Conservation (phyloP, 495 filamentous ascomycete species). For the Hypoxylon crocopeplum region DNA sequence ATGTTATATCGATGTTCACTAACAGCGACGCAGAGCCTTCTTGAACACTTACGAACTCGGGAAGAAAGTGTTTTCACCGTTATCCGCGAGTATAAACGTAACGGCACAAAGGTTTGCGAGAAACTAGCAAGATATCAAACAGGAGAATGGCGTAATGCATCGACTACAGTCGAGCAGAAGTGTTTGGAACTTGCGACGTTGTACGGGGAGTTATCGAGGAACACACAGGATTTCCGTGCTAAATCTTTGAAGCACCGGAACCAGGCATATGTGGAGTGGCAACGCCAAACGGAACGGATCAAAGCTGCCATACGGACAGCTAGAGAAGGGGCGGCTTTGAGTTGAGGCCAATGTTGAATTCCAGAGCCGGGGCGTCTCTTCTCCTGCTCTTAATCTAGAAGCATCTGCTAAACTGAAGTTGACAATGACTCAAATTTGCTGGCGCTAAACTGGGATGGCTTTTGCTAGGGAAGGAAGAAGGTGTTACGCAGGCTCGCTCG, state of each 20-base stretch:
- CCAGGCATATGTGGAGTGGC: constrained; percentile 29
- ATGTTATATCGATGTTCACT: background rate
- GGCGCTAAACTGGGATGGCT: too few relatives aligned
- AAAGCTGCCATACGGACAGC: constrained; percentile 20
- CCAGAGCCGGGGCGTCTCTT: background rate
- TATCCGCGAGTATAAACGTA: constrained; percentile 25
- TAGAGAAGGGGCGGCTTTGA: constrained; percentile 14
- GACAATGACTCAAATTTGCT: too few relatives aligned
- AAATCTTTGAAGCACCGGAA: constrained; percentile 17
- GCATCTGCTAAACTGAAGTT: background rate
- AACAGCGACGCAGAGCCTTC: constrained; percentile 11
- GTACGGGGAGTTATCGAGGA: constrained; percentile 21
- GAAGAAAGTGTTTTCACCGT: constrained; percentile 23
- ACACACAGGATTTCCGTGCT: constrained; percentile 17
- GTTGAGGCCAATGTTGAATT: background rate
- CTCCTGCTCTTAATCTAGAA: background rate
- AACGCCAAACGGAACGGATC: constrained; percentile 10
- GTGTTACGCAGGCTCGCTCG: too few relatives aligned
- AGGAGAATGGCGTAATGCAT: constrained; percentile 15
- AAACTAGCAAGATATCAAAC: constrained; percentile 14
- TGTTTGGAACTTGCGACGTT: constrained; percentile 15
- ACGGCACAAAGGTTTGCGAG: constrained; percentile 16
- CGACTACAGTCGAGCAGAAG: constrained; percentile 7
- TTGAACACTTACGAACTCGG: constrained; percentile 25
- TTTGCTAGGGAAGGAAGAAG: too few relatives aligned